Percentiles rank a stretch among this genome's conserved stretches.
Evolutionary conservation across 768 basidiomycete genomes (phyloP).

Genomic region (Ephemerocybe angulata): DNA sequence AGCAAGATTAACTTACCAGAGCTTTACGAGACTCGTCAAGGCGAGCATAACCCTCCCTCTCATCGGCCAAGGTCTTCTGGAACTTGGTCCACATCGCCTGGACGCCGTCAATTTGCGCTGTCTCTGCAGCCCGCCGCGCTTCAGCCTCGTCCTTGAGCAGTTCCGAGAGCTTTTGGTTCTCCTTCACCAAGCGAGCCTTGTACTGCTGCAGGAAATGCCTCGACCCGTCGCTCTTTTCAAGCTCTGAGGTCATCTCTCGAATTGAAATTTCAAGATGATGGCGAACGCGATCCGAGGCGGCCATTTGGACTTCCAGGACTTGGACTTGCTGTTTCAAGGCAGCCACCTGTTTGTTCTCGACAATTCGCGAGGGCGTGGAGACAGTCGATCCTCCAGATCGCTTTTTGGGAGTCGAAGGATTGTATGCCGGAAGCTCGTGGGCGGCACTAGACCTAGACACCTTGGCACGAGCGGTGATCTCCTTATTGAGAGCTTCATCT

Average conservation of each 20-base stretch:
- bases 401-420: conserved; percentile 46
- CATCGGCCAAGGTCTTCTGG: conserved; percentile 53
- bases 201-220: conserved; percentile 59
- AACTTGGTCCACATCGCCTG: conserved; percentile 67
- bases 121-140: conserved; percentile 56
- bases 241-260: conserved; percentile 54
- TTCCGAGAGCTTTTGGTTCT: conserved; percentile 53
- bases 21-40: conserved; percentile 71
- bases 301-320: conserved; percentile 64
- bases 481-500: conserved; percentile 54
- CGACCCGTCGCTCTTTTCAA: conserved; percentile 64
- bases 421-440: conserved; percentile 36
- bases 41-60: conserved; percentile 58
- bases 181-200: conserved; percentile 50
- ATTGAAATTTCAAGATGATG: conserved; percentile 60
- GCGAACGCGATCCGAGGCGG: conserved; percentile 62
- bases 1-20: conserved; percentile 41
- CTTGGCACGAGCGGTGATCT: conserved; percentile 40
- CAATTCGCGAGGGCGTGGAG: conserved; percentile 14
- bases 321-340: conserved; percentile 63
- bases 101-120: conserved; percentile 60
- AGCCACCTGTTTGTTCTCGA: conserved; percentile 46
- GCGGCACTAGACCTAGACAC: conserved; percentile 30
- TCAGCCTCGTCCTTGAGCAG: conserved; percentile 61
- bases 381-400: conserved; percentile 17